phyloP scores from a whole-genome alignment of 352 stramenopile genomes.

The Thalassiosira livingstoniorum region DNA sequence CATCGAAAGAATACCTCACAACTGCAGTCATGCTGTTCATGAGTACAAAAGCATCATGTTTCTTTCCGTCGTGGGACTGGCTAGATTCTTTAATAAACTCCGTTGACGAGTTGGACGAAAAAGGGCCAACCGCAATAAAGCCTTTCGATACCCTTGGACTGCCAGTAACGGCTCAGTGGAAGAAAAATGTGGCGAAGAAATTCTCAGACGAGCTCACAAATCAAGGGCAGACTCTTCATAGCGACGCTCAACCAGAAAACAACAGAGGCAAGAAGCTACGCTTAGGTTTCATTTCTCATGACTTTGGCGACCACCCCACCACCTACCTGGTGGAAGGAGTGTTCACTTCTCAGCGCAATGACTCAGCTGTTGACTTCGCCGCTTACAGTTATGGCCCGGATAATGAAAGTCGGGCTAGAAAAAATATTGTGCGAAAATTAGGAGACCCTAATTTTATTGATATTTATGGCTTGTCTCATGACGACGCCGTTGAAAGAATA shows the following conservation, averaged over 20 bases:
- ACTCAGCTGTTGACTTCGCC: neutral
- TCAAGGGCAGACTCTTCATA: neutral
- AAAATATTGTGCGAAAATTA: neutral
- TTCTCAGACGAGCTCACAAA: conserved; percentile 10
- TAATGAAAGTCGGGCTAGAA: neutral
- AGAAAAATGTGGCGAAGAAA: conserved; percentile 69
- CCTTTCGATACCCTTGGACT: conserved; percentile 88
- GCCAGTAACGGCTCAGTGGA: conserved; percentile 52
- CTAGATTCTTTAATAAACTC: conserved; percentile 1
- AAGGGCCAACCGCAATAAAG: conserved; percentile 61
- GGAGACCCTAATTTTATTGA: conserved; percentile 10
- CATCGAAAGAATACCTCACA: neutral
- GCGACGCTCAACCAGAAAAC: neutral
- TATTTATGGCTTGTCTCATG: conserved; percentile 17
- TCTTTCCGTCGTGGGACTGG: conserved; percentile 8
- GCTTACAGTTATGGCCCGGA: conserved; percentile 18
- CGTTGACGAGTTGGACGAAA: conserved; percentile 16
- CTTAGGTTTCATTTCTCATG: conserved; percentile 88
- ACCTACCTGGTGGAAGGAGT: conserved; percentile 87
- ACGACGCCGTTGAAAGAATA: conserved; percentile 2
- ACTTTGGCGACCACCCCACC: conserved; percentile 88
- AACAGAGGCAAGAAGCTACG: conserved; percentile 54
- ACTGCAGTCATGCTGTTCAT: conserved; percentile 7
- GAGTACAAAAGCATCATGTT: conserved; percentile 5
- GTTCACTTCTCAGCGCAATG: conserved; percentile 74